Evolutionary conservation across 192 early-diverging fungal genomes (phyloP), one percentile per base, ranked within the genome.

Genomic region (Rhizophagus sp.): DNA sequence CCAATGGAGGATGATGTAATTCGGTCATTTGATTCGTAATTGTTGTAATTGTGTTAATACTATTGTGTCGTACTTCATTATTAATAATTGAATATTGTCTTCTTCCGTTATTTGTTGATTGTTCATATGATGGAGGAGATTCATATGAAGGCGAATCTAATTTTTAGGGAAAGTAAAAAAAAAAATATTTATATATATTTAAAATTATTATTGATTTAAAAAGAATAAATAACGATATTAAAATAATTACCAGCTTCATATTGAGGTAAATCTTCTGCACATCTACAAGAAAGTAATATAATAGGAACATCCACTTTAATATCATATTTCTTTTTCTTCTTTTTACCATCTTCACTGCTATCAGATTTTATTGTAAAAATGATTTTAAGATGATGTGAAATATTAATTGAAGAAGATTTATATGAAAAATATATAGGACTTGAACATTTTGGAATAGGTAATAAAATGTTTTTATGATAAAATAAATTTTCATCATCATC

Each of bases 201-300:
- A 57, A 11, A 57, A 22, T 57, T 57, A 6, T 57, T 57, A 22
- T 22, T 22, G 1, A 22, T 57, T 22, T 19, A 17, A 57, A 7
- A 7, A 57, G 19, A 19, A 57, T 4, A 17, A n/a, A 57, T 22
- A 22, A 57, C 4, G 5, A 22, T 22, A 5, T 15, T 17, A 15
- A 52, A 2, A 30, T 44, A 66, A n/a, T n/a, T 33, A 12, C 10
- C 49, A 25, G 33, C 73, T 19, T 52, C 44, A 30, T 73, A 73
- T 19, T n/a, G 44, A 19, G 72, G 73, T 61, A 74, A 57, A 19
- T 49, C 49, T 24, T 74, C 73, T 11, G 41, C 27, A 74, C 49
- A 74, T 61, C n/a, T 49, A 61, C 72, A 57, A n/a, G 73, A 74
- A 74, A 74, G 73, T 61, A 74, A 22, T 19, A 24, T 57, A 36